Base-by-base conservation (phyloP, 2,329 filamentous ascomycete species). In the Leptographium flavum region DNA sequence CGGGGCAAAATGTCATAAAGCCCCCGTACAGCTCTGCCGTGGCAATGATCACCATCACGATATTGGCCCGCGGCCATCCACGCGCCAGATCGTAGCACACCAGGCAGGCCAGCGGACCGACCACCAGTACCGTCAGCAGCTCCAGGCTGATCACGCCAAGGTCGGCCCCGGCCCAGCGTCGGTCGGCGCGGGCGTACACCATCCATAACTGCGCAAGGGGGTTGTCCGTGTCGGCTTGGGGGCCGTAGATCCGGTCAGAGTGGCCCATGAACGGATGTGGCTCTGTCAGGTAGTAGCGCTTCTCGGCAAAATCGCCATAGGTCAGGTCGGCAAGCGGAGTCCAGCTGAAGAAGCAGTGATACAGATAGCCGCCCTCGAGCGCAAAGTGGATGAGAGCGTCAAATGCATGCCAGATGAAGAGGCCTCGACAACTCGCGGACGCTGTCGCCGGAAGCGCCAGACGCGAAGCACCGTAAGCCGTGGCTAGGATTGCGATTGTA, bases 351-450 rank as follows among this genome's bases (percentile, higher is more conserved):
- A 96, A 93, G 68, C 86, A 94, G 66, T 94, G 86, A 71, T 87
- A 95, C 22, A 95, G 77, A 63, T 87, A 96, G 56, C 79, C 82
- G 45, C 87, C 88, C 66, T 96, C 90, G 60, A 96, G 83, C 60
- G 87, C 70, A 63, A 93, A 78, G 67, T 98, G 92, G 57, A 88
- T 90, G 37, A 95, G 73, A 28, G 86, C 86, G 62, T 95, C 88
- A 65, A 94, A 93, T 32, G 85, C 74, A 67, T 95, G 88, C 90
- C 90, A 95, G 64, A 93, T 75, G 71, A 94, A 94, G 52, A 95
- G 79, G 58, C 84, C 67, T 50, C 87, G 86, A 51, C 86, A 85
- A 46, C 72, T 70, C 43, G 78, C 74, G 32, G 65, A 59, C 1
- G 73, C 63, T 11, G 77, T 68, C 17, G 64, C 58, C 4, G 80